These are phyloP conservation scores for Boletus bicolor DNA, from an alignment of 768 basidiomycete species.

Conservation along the genomic window DNA sequence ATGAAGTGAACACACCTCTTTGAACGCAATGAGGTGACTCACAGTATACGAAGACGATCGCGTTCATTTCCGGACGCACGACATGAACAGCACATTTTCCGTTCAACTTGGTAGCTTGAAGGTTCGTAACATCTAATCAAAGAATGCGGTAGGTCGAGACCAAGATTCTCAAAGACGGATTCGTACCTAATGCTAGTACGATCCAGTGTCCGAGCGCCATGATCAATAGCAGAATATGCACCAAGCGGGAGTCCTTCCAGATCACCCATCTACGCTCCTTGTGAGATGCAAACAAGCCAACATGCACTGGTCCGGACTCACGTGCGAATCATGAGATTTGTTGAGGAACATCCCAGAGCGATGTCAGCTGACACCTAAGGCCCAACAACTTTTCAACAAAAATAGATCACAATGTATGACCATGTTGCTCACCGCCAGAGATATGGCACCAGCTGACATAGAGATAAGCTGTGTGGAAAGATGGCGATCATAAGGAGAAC, in stretches of 20 bases:
- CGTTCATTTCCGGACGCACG: not conserved
- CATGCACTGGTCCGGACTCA: conserved; percentile 1
- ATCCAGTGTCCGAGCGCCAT: conserved; percentile 24
- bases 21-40: not conserved
- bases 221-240: conserved; percentile 14
- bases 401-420: no score
- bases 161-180: not conserved
- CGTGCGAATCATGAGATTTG: conserved; percentile 31
- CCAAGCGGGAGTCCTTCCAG: conserved; percentile 19
- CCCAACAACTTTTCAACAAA: not conserved
- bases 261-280: conserved; percentile 24
- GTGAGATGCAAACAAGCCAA: not conserved
- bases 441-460: conserved; percentile 3
- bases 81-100: not conserved
- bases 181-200: conserved; percentile 15
- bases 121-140: conserved; percentile 14
- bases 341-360: conserved; percentile 17
- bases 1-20: not conserved
- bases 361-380: conserved; percentile 15
- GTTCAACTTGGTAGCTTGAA: not conserved
- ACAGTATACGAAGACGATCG: conserved; percentile 20
- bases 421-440: conserved; percentile 13
- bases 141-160: not conserved
- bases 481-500: not conserved
- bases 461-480: not conserved